Evolutionary conservation across 1,284 basidiomycete genomes (phyloP).

Genomic region (Trichosporon inkin): DNA sequence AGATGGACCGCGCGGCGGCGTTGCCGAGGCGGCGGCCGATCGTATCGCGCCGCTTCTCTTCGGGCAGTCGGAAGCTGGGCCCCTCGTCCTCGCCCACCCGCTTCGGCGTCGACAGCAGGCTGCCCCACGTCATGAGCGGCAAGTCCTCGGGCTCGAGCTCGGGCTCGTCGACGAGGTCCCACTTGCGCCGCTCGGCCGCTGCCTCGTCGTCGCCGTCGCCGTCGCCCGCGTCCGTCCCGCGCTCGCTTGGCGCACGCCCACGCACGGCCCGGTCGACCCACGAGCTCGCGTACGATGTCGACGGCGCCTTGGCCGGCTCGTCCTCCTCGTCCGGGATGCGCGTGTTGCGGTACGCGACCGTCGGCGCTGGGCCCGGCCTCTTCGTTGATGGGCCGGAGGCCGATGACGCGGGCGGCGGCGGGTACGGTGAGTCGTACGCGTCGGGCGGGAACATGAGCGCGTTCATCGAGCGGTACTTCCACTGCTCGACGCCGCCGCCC

Average conservation of each 20-base stretch:
- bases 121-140: constrained; percentile 91
- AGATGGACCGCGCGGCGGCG: constrained; percentile 49
- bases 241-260: not conserved
- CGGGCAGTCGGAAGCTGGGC: constrained; percentile 66
- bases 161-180: constrained; percentile 10
- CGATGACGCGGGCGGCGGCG: constrained; percentile 13
- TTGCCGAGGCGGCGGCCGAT: constrained; percentile 72
- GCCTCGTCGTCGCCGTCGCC: not conserved
- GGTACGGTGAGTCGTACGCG: constrained; percentile 76
- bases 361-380: constrained; percentile 55
- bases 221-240: too few species aligned
- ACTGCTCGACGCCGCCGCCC: constrained; percentile 52
- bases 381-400: not conserved
- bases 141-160: constrained; percentile 67
- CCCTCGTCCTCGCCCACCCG: constrained; percentile 60
- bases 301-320: constrained; percentile 14
- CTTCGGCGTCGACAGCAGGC: constrained; percentile 67
- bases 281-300: constrained; percentile 71
- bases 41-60: constrained; percentile 66
- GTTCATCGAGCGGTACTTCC: constrained; percentile 75
- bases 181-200: not conserved
- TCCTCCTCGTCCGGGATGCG: constrained; percentile 64
- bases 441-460: constrained; percentile 89
- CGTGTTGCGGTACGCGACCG: constrained; percentile 73
- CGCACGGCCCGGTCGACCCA: constrained; percentile 57